Evolutionary conservation across 2,329 filamentous ascomycete species (phyloP), one percentile per base, ranked within the genome.

Genomic region (Exophiala bonariae): DNA sequence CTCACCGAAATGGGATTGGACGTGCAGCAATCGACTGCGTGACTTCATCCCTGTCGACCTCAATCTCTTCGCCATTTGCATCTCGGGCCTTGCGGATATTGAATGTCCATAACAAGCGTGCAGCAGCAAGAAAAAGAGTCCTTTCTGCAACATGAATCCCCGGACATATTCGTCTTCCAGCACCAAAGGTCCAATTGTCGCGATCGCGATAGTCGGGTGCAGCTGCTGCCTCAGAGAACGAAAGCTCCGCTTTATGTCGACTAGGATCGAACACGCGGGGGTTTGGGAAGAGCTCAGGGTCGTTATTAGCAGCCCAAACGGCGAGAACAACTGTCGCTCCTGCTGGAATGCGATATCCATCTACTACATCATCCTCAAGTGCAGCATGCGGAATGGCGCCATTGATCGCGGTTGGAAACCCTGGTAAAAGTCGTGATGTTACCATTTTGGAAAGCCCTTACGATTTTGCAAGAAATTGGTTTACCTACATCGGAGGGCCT

Each of bases 111-210:
- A 83, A 58, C 0, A 78, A 62, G 2, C 73, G 69, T 0, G 75
- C 67, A 16, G 78, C 70, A 34, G 67, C 71, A 2, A 77, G 61
- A 8, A 69, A 66, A 0, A 81, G 65, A 0, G 71, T 79, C 0
- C 76, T 71, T 33, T 77, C 72, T 0, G 75, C 77, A 1, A 82
- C 68, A 41, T 82, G 77, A 53, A 50, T 47, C 0, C 75, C 75
- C 1, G 68, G 66, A 47, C 75, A 78, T 30, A 72, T 66, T 3
- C 75, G 64, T 6, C 75, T 64, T 1, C 75, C 75, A 1, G 67
- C 68, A 0, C 74, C 74, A 50, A 52, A 52, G 11, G 49, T 49
- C 39, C 36, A 52, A 17, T 48, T 35, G 23, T 45, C 44, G 18
- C 49, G 44, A 19, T 48, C 41, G 14, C 40, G 43, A 2, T 54